Evolutionary conservation across 2,329 filamentous ascomycete species (phyloP), one percentile per base, ranked within the genome.

Genomic region (Sporothrix inflata): DNA sequence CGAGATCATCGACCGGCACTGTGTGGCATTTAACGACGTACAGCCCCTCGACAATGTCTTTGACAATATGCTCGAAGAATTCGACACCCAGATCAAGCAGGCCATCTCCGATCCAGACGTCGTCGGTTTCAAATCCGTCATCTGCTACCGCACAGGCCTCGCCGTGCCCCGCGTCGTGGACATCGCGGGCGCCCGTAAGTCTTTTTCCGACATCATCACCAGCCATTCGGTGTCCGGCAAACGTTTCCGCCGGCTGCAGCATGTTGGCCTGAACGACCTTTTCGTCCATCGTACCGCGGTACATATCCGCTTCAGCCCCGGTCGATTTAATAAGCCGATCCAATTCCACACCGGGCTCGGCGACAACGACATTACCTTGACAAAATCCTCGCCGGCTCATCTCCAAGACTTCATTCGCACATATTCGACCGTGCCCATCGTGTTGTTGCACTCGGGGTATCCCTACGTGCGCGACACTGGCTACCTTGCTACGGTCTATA

Each of bases 291-390:
- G 85, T 40, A 85, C 89, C 0, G 89, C 93, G 7, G 83, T 85
- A 61, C 79, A 89, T 38, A 85, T 95, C 69, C 80, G 83, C 9
- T 81, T 84, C 49, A 80, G 82, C 42, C 79, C 79, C 21, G 79
- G 78, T 3, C 80, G 81, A 1, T 76, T 80, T 72, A 87, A 87
- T 72, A 96, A 95, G 78, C 92, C 93, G 0, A 83, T 97, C 14
- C 93, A 97, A 77, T 92, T 97, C 75, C 93, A 97, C 77, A 96
- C 92, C 0, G 93, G 93, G 0, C 84, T 96, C 0, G 93, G 93
- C 0, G 93, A 96, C 77, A 92, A 90, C 75, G 93, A 96, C 76
- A 91, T 96, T 68, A 87, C 85, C 4, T 83, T 97, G 34, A 82
- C 88, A 2, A 87, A 86, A 68, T 87, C 92, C 0, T 95, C 93